A percentile compares a stretch with the other conserved stretches of the same genome.
These are phyloP conservation scores for Bretschneidera sinensis DNA, from an alignment of 345 rosid genomes.

Conservation along the genomic window DNA sequence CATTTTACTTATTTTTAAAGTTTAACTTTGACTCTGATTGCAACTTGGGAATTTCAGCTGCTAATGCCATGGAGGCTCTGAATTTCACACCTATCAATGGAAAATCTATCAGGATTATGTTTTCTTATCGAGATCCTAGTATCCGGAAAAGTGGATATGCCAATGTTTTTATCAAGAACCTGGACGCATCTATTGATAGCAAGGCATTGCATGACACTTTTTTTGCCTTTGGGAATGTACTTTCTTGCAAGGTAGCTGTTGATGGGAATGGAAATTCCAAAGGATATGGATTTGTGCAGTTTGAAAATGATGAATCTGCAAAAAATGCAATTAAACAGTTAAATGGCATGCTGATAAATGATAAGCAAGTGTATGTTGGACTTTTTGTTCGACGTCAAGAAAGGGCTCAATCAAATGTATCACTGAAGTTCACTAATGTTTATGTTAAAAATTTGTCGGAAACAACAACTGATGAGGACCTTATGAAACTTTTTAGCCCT, in stretches of 20 bases:
- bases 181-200: constrained; percentile 51
- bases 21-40: not conserved
- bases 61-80: constrained; percentile 46
- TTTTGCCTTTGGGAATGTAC: constrained; percentile 46
- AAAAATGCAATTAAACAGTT: constrained; percentile 43
- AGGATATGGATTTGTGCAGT: constrained; percentile 74
- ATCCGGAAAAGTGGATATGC: constrained; percentile 56
- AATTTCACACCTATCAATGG: constrained; percentile 58
- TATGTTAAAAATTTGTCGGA: constrained; percentile 65
- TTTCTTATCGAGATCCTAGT: constrained; percentile 66
- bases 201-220: constrained; percentile 54
- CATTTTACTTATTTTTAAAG: not conserved
- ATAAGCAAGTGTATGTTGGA: constrained; percentile 57
- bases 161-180: constrained; percentile 71
- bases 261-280: constrained; percentile 42
- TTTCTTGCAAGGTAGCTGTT: constrained; percentile 63
- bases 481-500: constrained; percentile 43
- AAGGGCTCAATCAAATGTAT: constrained; percentile 25
- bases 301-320: constrained; percentile 57
- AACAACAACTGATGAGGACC: constrained; percentile 50
- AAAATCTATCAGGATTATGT: constrained; percentile 66
- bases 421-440: constrained; percentile 52
- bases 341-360: constrained; percentile 66
- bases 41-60: constrained; percentile 29
- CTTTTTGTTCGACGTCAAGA: constrained; percentile 51